Evolutionary conservation across 2,329 filamentous ascomycete species (phyloP), one percentile per base, ranked within the genome.

Genomic region (Didymella keratinophila): DNA sequence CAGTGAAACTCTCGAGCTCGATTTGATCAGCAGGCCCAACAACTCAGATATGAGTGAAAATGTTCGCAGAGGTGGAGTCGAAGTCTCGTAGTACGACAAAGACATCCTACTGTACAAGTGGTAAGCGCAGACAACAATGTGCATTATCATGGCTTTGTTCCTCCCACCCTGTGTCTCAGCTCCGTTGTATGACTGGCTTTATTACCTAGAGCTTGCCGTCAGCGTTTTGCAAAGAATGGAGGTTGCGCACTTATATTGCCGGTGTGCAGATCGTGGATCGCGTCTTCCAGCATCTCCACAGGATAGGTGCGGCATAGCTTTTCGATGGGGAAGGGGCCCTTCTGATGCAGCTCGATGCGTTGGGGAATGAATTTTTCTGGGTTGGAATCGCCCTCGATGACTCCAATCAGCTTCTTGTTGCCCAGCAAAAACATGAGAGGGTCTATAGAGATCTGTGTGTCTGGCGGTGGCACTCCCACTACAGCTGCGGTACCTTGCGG

Each of bases 401-500:
- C 51, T 8, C 44, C 45, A n/a, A 55, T 23, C 5, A 57, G 18
- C 14, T 52, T 57, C 27, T 52, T 52, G 20, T 52, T 52, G 16
- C 48, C 34, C 11, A 52, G 14, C 30, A 56, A 12, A 16, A 56
- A 60, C 41, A 42, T 52, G 21, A 58, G 10, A 28, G 41, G 52
- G 36, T 60, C 46, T 5, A 56, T 52, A 14, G 57, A 45, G 10
- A 52, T 50, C 16, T 41, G 43, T 32, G 47, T 32, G 36, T 50
- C 30, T 10, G 53, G 43, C 3, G 50, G 43, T 21, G 51, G 51
- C 21, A 54, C 44, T n/a, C 46, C 51, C 11, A 50, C 45, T 5
- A 55, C 39, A 20, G 50, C 46, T n/a, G 56, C 50, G 10, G 49
- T 45, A 2, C 44, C 46, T 44, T 41, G 45, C 27, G 32, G 45